Conservation (phyloP, 139 green algal species). For the Mesotaenium endlicherianum region DNA sequence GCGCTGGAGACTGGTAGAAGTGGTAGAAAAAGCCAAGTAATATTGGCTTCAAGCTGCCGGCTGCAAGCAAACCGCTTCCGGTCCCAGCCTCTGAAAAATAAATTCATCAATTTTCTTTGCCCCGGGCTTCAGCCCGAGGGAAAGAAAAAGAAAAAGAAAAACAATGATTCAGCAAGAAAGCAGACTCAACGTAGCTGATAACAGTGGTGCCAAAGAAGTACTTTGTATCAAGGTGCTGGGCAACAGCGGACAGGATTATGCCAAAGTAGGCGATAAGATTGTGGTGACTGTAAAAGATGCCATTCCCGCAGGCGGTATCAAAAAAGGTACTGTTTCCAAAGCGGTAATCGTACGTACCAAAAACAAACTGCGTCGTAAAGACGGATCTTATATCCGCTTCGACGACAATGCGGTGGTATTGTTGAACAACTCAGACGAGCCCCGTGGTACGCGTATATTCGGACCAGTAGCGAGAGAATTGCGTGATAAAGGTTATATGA, state of each 20-base stretch:
- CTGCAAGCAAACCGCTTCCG: not conserved
- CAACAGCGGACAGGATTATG: not conserved
- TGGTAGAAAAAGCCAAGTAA: no score
- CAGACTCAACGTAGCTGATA: not conserved
- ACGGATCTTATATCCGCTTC: not conserved
- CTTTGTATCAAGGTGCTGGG: not conserved
- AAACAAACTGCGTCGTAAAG: not conserved
- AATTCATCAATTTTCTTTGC: no score
- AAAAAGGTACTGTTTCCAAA: not conserved
- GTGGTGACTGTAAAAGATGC: not conserved
- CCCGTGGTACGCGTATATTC: not conserved
- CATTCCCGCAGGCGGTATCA: not conserved
- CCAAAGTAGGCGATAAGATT: not conserved
- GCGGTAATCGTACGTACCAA: not conserved
- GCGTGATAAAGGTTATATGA: not conserved
- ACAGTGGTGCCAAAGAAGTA: not conserved
- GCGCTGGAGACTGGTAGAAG: no score
- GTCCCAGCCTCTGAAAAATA: no score
- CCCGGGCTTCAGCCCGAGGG: no score
- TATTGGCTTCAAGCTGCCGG: not conserved
- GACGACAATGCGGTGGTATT: not conserved
- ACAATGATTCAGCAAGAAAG: not conserved
- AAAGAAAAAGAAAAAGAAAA: not conserved
- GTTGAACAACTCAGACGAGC: not conserved
- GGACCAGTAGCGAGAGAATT: not conserved